Base-by-base conservation (phyloP, 108 stramenopile species). In the Chaetoceros tenuissimus region DNA sequence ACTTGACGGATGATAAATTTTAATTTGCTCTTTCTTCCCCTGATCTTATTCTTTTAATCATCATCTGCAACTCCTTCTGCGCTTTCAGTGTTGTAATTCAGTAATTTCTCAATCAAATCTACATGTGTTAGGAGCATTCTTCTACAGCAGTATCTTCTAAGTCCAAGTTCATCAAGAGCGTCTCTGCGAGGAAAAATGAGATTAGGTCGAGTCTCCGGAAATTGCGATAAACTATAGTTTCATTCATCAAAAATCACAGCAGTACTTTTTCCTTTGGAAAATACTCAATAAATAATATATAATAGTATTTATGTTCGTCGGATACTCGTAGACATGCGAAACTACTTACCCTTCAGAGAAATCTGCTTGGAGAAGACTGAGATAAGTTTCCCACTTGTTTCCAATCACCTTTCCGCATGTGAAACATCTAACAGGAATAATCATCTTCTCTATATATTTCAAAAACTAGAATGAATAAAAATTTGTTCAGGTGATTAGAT, bases 81-180 rank as follows among this genome's bases (percentile, higher is more conserved):
- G 53, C 79, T 79, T 79, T 94, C 94, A 0, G 94, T 95, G 73
- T 99, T 98, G 85, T 99, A 99, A 72, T 99, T 98, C 51, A 99
- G 81, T 22, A 99, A 74, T 69, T 99, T 98, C 73, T 98, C 96
- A 69, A 99, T 99, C 40, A 99, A 78, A 76, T 99, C 99, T 3
- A 99, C 99, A 66, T 99, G 99, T 5, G 99, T 99, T 51, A 98
- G 77, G 73, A 99, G 67, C 99, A 99, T 99, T 45, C 99, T 75
- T 51, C 99, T 77, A 72, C 99, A 99, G 83, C 99, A 99, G 65
- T 99, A 99, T 79, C 99, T 60, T 66, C 90, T 89, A 28, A 99
- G 77, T 22, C 97, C 98, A 29, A 99, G 73, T 75, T 97, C 92
- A 63, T 98, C 95, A 62, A 99, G 62, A 20, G 97, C 97, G 55